Evolutionary conservation across 176 grass and related monocot species (phyloP).

Genomic region (Otatea glauca): DNA sequence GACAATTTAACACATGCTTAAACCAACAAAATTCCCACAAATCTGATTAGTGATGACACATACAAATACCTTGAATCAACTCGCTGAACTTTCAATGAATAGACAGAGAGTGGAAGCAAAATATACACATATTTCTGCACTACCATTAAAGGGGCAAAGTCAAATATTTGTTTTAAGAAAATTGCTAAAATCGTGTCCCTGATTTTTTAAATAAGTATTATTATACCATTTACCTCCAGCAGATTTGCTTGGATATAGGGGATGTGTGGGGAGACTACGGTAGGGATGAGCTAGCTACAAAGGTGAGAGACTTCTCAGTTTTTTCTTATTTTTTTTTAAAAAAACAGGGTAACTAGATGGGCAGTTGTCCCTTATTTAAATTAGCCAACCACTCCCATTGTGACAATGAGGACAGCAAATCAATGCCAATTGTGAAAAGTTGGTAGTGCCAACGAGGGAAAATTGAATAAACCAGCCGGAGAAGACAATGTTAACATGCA

Average conservation of each 20-base stretch:
- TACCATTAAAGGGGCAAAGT: not conserved
- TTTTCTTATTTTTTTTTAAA: not conserved
- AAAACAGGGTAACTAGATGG: conserved; percentile 5
- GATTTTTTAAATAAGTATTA: conserved; percentile 10
- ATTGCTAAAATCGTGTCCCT: not conserved
- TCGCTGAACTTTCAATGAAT: not conserved
- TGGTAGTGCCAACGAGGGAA: conserved; percentile 27
- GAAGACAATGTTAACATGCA: conserved; percentile 30
- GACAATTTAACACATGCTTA: not conserved
- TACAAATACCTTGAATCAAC: conserved; percentile 2
- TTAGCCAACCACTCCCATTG: conserved; percentile 33
- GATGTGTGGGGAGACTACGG: not conserved
- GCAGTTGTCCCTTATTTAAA: conserved; percentile 31
- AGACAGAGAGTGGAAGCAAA: not conserved
- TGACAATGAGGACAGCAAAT: conserved; percentile 21
- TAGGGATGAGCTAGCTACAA: not conserved
- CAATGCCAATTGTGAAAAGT: conserved; percentile 46
- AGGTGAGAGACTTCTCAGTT: not conserved
- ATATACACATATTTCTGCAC: not conserved
- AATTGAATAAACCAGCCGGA: conserved; percentile 28
- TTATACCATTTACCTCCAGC: not conserved
- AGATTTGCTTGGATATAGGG: not conserved
- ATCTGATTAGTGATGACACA: not conserved
- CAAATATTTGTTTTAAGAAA: conserved; percentile 9
- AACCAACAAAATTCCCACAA: not conserved